Evolutionary conservation across 2,329 filamentous ascomycete genomes (phyloP), one percentile per base, ranked within the genome.

Genomic region (Stromatinia cepivora): DNA sequence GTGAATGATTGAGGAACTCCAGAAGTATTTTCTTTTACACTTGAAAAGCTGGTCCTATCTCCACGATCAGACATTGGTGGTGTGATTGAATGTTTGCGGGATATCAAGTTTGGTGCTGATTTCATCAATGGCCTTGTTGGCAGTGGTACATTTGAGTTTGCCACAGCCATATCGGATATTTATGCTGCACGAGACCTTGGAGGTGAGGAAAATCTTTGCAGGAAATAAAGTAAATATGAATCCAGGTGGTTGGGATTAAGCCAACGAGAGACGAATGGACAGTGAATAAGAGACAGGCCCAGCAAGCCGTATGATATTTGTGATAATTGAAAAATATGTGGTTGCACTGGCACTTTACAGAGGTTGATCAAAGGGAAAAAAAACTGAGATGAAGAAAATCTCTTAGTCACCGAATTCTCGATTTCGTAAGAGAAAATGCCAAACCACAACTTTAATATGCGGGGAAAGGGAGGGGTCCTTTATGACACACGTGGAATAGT

Each of bases 1-100:
- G 87, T 89, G 73, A 90, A 90, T 68, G 85, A 86, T 80, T 90
- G 88, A 69, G 85, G 84, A 42, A 88, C 72, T n/a, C 75, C 76
- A 0, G 70, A 68, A 50, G 72, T 69, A 42, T 70, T 76, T 69
- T 78, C 77, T 63, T 77, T 77, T 62, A 75, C 72, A 70, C 74
- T 76, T 46, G 77, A 78, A 70, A 78, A 78, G 52, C 72, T 75
- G 45, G 76, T 72, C 2, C 77, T 73, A 28, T 78, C 77, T n/a
- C 71, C 71, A 28, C 76, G 74, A 67, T 76, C 75, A 28, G 72
- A 72, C 7, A 56, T 73, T 54, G 72, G 69, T 62, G 70, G 67
- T 57, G 69, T 71, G 68, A 59, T 71, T 50, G 45, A 53, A 68
- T 54, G 61, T 54, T 70, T 67, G 52, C 59, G 62, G 22, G 59